Conservation (phyloP, 306 rosid species). For the Inga laurina region DNA sequence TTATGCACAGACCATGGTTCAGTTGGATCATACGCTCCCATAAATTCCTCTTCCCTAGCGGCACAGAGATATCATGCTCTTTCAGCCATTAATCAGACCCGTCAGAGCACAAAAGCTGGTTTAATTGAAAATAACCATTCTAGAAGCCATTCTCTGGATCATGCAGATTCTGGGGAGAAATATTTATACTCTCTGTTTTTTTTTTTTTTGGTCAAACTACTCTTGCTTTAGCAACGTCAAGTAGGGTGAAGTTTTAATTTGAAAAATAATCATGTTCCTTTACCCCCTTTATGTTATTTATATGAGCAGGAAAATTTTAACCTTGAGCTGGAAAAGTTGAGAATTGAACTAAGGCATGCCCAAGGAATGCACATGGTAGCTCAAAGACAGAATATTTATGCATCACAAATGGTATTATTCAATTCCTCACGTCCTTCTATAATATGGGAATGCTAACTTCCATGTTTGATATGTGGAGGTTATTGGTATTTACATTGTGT, state of each 20-base stretch:
- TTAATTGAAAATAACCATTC: conserved; percentile 45
- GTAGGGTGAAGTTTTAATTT: neutral
- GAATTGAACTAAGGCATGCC: conserved; percentile 82
- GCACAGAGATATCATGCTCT: conserved; percentile 87
- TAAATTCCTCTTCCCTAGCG: conserved; percentile 61
- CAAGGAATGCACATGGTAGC: conserved; percentile 87
- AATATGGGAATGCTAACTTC: neutral
- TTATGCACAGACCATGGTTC: conserved; percentile 59
- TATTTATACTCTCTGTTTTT: neutral
- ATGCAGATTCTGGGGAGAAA: neutral
- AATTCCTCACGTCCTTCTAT: conserved; percentile 20
- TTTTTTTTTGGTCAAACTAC: neutral
- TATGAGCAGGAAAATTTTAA: conserved; percentile 61
- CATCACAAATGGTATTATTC: conserved; percentile 67
- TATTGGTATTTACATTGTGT: neutral
- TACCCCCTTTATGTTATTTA: conserved; percentile 1
- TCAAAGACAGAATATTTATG: conserved; percentile 71
- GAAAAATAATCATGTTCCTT: neutral
- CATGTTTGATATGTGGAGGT: neutral
- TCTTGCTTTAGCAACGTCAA: conserved; percentile 17
- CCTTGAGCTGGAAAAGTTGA: conserved; percentile 85
- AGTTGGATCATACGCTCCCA: conserved; percentile 46
- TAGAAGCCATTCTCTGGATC: conserved; percentile 58
- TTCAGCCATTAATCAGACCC: conserved; percentile 59
- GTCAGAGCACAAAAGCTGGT: conserved; percentile 42